Base-by-base conservation (phyloP, 2,329 filamentous ascomycete species). In the Plenodomus lindquistii region DNA sequence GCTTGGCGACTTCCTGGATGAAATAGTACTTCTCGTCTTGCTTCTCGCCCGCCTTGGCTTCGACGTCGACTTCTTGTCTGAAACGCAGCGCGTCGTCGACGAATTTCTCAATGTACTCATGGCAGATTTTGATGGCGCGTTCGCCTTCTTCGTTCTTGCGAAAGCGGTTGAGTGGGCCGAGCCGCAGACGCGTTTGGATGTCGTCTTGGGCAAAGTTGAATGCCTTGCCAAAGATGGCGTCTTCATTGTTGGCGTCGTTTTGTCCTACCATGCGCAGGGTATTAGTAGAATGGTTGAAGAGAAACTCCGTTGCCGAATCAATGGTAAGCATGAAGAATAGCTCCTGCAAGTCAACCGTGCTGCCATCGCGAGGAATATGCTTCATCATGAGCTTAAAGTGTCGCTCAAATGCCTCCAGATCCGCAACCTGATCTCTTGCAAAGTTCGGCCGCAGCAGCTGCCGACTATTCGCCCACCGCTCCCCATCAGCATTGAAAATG, bases 321-420 rank as follows among this genome's bases (percentile, higher is more conserved):
- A 80, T 74, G 1, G 77, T 79, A 10, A 79, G 51, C n/a, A 71
- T 65, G 68, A 79, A 79, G 66, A 80, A 79, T 13, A 79, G 67
- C 10, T 63, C 58, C 38, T 73, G 71, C 4, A 75, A 46, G 47
- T 75, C 71, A 18, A 73, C 58, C 2, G 70, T 70, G 13, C 74
- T 53, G 21, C 70, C 70, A 69, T 39, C 85, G 78, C 48, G 81
- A 73, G 84, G 83, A 8, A 90, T 77, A 18, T 79, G 77, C n/a
- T 76, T 73, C 20, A 88, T 74, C 47, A 90, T 72, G 20, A 79
- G 74, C 24, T 76, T 68, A 15, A 86, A 75, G 70, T 88, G 84
- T 2, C 66, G 71, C 58, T 88, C 85, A 42, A 87, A 85, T 1
- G 81, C 82, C 1, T 74, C 70, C 5, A 83, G 64, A 59, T 84